Base-by-base conservation (phyloP, 805 yeast species). In the Grigorovia jiainica region DNA sequence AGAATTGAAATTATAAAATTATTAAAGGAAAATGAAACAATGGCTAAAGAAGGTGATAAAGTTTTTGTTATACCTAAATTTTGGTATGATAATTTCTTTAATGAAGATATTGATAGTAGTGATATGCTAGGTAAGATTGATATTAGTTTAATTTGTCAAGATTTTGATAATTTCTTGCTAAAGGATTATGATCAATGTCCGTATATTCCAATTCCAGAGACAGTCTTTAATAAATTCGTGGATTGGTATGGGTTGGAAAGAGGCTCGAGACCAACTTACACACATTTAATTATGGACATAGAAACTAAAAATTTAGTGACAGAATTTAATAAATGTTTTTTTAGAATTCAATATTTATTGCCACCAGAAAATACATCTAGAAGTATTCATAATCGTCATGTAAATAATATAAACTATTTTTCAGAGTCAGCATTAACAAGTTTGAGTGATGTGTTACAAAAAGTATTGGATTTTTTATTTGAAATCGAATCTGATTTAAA, bases 241-340 rank as follows among this genome's bases (percentile, higher is more conserved):
- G 63, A 66, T 25, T 75, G 82, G 79, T 79, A 78, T 55, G 83
- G 82, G 0, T 39, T 73, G 18, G 53, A 59, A 1, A 68, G 70
- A 1, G 55, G 53, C 4, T 63, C 71, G 5, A 45, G 47, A 6
- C 66, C 72, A 0, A 57, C 71, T 1, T 46, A 49, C n/a, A 66
- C 78, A 3, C 52, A 47, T 15, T 47, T 67, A 8, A 50, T 70
- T 18, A 38, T 44, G 10, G 63, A 61, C 31, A 57, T 54, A 6
- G 49, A 51, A 23, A 24, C 46, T 31, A 42, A 53, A 29, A 43
- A 63, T 36, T 43, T 64, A 45, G 44, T 60, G 29, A 61, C 67
- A 19, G 69, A 63, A 21, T 61, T 52, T 39, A 58, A 63, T 11
- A 64, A 53, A 41, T 67, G 69, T 5, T 56, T 63, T 40, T 56